Base-by-base conservation (phyloP, 106 monocot species). In the Acorus gramineus region DNA sequence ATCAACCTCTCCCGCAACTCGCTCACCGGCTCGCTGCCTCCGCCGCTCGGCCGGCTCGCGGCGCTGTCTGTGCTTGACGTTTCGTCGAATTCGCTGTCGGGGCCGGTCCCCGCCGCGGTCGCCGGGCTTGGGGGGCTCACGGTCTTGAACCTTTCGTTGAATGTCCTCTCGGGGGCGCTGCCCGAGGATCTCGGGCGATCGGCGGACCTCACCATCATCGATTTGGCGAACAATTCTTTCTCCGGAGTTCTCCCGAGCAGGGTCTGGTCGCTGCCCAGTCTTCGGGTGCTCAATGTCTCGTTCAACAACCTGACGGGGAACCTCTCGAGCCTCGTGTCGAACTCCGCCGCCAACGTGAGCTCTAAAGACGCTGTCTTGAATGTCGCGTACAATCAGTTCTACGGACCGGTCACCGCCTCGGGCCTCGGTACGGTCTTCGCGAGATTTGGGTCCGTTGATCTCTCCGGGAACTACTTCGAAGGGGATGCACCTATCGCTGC, bases 391-490 rank as follows among this genome's bases (percentile, higher is more conserved):
- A 93, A 93, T 66, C 53, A 75, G 6, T 88, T 57, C 57, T 89
- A 93, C 52, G 83, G 89, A 2, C 10, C 45, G 0, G 48, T 93
- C 8, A 66, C 28, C 28, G 28, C 85, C 52, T 42, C 66, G 2
- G 51, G 69, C 2, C 73, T 76, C 50, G 47, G 14, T 2, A 5
- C 7, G 14, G 7, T 78, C 50, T 63, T 89, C 45, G 42, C 42
- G 6, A 71, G 52, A 56, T 72, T 77, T 13, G 28, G 9, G 10
- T 56, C 52, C 11, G 73, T 79, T 9, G 74, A 89, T 73, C 55
- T 93, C 55, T 93, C 89, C 0, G 56, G 28, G 2, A 93, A 93
- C 46, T 93, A 85, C 52, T 89, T 93, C 13, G 56, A 93, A 59
- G 89, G 93, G 54, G 50, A 6, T 0, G 64, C 62, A 48, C 78